phyloP scores from a whole-genome alignment of 345 rosid species.

The Brassica napus region DNA sequence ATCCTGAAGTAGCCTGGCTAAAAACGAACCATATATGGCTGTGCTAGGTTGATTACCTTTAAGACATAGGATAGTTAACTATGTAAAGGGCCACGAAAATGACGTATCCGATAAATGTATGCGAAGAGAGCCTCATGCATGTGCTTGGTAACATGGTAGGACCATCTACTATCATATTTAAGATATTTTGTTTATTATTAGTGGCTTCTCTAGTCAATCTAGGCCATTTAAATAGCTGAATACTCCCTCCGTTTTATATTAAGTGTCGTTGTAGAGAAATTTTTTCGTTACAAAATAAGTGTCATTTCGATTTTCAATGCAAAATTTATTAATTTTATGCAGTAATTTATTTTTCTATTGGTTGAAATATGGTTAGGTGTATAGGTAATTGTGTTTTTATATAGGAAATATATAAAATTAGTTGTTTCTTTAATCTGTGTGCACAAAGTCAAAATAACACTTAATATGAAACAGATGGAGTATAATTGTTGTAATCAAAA shows the following conservation, averaged over 20 bases:
- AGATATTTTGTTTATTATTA: not conserved
- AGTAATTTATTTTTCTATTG: too few relatives aligned
- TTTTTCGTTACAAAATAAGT: too few relatives aligned
- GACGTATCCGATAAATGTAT: conserved; percentile 32
- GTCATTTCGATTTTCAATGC: too few relatives aligned
- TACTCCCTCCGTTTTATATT: too few relatives aligned
- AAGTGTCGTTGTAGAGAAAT: too few relatives aligned
- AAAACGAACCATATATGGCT: not conserved
- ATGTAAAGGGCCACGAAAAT: conserved; percentile 21
- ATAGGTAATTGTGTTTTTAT: too few relatives aligned
- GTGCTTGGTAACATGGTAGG: conserved; percentile 43
- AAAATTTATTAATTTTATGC: too few relatives aligned
- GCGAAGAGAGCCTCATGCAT: conserved; percentile 27
- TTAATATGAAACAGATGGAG: too few relatives aligned
- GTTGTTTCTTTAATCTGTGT: too few relatives aligned
- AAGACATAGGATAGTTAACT: not conserved
- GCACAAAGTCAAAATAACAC: too few relatives aligned
- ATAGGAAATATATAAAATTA: too few relatives aligned
- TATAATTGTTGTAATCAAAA: not conserved
- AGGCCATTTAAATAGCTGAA: not conserved
- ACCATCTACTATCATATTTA: not conserved
- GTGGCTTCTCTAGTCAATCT: not conserved
- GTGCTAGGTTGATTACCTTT: not conserved
- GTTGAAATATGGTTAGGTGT: too few relatives aligned
- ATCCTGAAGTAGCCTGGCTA: not conserved